Conservation (phyloP, 2,329 filamentous ascomycete genomes). For the Paecilomyces fulvus region DNA sequence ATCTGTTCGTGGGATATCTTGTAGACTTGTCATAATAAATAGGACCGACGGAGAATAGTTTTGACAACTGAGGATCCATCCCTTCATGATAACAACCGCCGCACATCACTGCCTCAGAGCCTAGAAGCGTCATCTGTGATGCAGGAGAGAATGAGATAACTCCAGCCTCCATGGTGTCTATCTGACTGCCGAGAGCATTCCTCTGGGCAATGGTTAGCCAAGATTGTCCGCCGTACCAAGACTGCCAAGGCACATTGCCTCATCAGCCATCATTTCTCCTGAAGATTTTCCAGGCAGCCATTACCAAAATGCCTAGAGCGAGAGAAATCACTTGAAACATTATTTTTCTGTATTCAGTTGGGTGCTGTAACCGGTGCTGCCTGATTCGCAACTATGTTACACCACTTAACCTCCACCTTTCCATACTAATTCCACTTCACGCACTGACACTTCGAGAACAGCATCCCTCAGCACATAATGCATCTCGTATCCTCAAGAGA, state of each 20-base stretch:
- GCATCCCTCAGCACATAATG: constrained; percentile 8
- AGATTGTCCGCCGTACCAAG: too few species aligned
- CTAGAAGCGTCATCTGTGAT: too few species aligned
- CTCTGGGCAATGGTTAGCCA: too few species aligned
- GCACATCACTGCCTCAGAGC: too few species aligned
- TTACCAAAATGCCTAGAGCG: neutral
- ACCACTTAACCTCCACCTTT: neutral
- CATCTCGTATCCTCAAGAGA: constrained; percentile 17
- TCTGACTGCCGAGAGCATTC: too few species aligned
- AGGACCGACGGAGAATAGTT: neutral
- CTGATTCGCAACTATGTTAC: neutral
- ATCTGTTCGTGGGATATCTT: neutral
- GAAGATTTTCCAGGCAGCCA: neutral
- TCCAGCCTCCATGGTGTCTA: too few species aligned
- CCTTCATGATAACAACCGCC: too few species aligned
- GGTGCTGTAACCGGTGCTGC: too few species aligned
- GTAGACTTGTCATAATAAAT: neutral
- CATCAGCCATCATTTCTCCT: too few species aligned
- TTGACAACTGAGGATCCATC: too few species aligned
- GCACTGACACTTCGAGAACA: neutral
- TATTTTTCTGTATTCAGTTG: neutral
- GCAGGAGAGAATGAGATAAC: too few species aligned
- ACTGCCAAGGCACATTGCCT: too few species aligned
- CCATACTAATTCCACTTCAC: neutral
- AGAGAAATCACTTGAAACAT: neutral